These are phyloP conservation scores for Penicillium sclerotigenum DNA, from an alignment of 2,329 filamentous ascomycete genomes.

Conservation along the genomic window DNA sequence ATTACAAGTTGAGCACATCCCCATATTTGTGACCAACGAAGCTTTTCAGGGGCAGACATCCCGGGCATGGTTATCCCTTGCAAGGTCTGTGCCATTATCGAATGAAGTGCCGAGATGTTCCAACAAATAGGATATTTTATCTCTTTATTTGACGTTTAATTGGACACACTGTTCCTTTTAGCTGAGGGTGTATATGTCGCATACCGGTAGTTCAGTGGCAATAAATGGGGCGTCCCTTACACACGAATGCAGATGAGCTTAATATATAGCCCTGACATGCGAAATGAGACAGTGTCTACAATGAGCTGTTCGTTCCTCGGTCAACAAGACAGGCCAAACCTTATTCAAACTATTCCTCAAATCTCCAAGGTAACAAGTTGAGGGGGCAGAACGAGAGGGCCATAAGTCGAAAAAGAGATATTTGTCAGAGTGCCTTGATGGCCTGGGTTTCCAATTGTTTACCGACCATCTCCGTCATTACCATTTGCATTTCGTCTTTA, in stretches of 20 bases:
- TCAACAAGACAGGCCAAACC: neutral
- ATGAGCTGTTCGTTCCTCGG: neutral
- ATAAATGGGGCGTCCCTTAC: constrained; percentile 8
- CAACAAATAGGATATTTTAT: neutral
- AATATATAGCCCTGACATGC: constrained; percentile 7
- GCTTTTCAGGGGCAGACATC: neutral
- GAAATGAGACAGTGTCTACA: constrained; percentile 3
- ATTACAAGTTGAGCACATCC: neutral
- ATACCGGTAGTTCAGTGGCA: neutral
- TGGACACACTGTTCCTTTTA: neutral
- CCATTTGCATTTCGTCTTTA: neutral
- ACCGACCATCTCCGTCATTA: neutral
- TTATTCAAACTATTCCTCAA: neutral
- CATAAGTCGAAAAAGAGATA: neutral
- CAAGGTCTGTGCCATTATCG: neutral
- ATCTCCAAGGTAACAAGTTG: constrained; percentile 1
- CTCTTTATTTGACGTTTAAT: neutral
- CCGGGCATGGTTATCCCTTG: neutral
- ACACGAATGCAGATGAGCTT: constrained; percentile 6
- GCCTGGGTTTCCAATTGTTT: neutral
- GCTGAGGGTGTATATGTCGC: neutral
- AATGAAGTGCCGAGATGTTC: neutral
- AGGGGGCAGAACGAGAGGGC: constrained; percentile 5
- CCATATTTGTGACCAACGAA: neutral
- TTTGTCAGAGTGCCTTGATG: neutral